Conservation (phyloP, 768 basidiomycete genomes). For the Lentinula detonsa region DNA sequence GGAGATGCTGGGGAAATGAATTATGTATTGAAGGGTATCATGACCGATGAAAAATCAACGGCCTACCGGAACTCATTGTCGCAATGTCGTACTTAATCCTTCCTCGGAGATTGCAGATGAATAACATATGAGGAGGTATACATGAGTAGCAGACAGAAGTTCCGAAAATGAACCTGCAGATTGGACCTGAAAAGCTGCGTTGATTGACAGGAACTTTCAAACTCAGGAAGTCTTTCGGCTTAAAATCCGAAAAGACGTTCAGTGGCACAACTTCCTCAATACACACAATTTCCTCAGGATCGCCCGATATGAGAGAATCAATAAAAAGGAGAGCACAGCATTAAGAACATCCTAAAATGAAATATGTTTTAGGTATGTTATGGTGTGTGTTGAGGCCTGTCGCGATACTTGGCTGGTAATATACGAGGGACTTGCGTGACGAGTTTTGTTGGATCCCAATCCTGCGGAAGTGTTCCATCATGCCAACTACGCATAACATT, state of each 20-base stretch:
- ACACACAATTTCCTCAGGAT: neutral
- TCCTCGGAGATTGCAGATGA: neutral
- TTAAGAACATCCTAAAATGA: neutral
- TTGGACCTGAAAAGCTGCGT: neutral
- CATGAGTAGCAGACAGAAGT: too few species aligned
- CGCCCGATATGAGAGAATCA: neutral
- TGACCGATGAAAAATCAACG: neutral
- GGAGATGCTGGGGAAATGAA: neutral
- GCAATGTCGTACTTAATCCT: neutral
- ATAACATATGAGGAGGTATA: neutral
- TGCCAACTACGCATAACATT: slow-evolving; percentile 85
- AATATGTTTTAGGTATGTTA: neutral
- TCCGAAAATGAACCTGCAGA: neutral
- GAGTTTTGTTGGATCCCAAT: slow-evolving; percentile 31
- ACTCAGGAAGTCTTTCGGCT: neutral
- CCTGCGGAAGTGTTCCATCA: slow-evolving; percentile 60
- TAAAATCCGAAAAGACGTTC: neutral
- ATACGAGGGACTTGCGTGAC: slow-evolving; percentile 6
- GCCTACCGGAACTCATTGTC: neutral
- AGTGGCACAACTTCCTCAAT: neutral
- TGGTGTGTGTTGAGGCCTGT: slow-evolving; percentile 1
- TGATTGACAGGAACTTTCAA: neutral
- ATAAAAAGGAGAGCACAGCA: neutral
- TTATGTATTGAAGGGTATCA: neutral
- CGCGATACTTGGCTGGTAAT: slow-evolving; percentile 6